These are phyloP conservation scores for Populus deltoides DNA, from an alignment of 345 rosid species.

Conservation along the genomic window DNA sequence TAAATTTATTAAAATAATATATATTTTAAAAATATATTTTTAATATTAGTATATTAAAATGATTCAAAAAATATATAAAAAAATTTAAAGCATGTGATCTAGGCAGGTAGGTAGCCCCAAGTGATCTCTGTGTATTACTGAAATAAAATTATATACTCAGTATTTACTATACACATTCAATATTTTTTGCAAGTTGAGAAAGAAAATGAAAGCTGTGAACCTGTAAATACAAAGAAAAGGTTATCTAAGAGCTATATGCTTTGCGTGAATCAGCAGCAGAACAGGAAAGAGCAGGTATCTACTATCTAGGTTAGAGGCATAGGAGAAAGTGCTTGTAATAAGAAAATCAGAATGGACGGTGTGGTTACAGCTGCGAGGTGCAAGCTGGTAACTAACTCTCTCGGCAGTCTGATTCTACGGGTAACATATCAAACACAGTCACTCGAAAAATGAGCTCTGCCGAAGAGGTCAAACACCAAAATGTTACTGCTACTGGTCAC, in stretches of 20 bases:
- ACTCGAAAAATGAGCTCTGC: slow-evolving; percentile 17
- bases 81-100: neutral
- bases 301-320: neutral
- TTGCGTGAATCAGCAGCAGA: neutral
- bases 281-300: neutral
- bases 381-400: neutral
- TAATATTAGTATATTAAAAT: too few species aligned
- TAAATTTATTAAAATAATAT: too few species aligned
- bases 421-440: slow-evolving; percentile 8
- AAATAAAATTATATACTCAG: too few species aligned
- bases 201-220: neutral
- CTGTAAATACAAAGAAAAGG: neutral
- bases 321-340: neutral
- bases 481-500: neutral
- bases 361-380: neutral
- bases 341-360: neutral
- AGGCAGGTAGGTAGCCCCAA: neutral
- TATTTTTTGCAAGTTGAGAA: neutral
- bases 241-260: neutral
- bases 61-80: too few species aligned
- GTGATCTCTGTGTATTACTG: neutral
- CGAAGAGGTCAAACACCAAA: slow-evolving; percentile 35
- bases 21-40: too few species aligned
- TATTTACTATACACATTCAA: too few species aligned
- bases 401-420: neutral